A percentile compares a stretch with the other conserved stretches of the same genome.
Conservation (phyloP, 2,329 filamentous ascomycete genomes). For the Alternaria brassicicola region DNA sequence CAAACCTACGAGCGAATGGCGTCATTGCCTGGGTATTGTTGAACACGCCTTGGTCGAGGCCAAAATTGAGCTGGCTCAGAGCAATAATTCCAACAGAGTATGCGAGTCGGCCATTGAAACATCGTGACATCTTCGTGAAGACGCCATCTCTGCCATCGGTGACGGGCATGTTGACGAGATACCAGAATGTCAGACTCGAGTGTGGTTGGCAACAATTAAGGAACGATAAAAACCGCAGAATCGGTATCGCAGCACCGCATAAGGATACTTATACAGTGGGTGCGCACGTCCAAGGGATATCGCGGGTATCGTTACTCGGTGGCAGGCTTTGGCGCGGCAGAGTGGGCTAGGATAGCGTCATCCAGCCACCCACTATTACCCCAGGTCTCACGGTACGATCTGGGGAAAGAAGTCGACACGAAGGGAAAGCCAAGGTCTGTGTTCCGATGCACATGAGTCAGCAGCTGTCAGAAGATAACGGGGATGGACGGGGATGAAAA, state of each 20-base stretch:
- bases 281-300: neutral
- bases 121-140: neutral
- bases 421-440: neutral
- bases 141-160: neutral
- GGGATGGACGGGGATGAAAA: neutral
- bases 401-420: neutral
- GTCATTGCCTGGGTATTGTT: slow-evolving; percentile 1
- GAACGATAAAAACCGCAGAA: too few species aligned
- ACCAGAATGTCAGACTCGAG: neutral
- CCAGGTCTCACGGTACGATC: neutral
- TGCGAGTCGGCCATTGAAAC: neutral
- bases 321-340: neutral
- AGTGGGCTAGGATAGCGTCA: neutral
- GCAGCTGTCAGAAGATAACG: neutral
- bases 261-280: too few species aligned
- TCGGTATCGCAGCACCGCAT: too few species aligned
- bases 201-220: too few species aligned
- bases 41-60: neutral
- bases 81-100: neutral
- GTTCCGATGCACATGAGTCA: neutral
- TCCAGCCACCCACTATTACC: neutral
- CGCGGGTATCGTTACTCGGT: neutral
- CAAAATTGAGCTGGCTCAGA: neutral
- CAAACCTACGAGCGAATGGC: neutral
- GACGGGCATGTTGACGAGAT: neutral